phyloP scores from a whole-genome alignment of 2,329 filamentous ascomycete species.

The Chrysoporthe austroafricana region DNA sequence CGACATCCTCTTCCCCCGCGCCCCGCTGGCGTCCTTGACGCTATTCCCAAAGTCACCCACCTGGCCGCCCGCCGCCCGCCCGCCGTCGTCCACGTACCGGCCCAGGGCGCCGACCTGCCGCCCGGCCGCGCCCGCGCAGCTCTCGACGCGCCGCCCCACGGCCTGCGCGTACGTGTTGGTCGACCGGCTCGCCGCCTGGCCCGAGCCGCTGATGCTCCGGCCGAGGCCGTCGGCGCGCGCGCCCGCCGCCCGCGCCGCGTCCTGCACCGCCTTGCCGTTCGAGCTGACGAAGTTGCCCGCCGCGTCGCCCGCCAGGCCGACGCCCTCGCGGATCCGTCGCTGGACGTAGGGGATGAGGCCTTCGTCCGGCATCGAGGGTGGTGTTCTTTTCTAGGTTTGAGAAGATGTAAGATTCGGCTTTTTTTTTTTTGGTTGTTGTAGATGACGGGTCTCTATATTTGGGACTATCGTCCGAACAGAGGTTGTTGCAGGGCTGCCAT shows the following conservation, averaged over 20 bases:
- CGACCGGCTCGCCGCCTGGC: slow-evolving; percentile 22
- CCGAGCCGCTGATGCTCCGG: slow-evolving; percentile 25
- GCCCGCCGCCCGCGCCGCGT: slow-evolving; percentile 18
- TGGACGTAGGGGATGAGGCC: slow-evolving; percentile 26
- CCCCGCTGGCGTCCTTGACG: slow-evolving; percentile 25
- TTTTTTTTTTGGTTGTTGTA: background rate
- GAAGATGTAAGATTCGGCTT: background rate
- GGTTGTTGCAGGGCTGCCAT: too few relatives aligned
- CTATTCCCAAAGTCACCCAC: slow-evolving; percentile 24
- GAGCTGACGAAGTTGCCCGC: slow-evolving; percentile 25
- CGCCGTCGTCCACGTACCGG: slow-evolving; percentile 22
- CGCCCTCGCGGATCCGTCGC: slow-evolving; percentile 23
- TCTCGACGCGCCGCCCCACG: slow-evolving; percentile 16
- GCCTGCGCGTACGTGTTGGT: slow-evolving; percentile 12
- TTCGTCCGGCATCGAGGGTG: slow-evolving; percentile 23
- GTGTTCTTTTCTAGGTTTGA: background rate
- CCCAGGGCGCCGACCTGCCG: slow-evolving; percentile 21
- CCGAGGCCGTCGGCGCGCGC: slow-evolving; percentile 20
- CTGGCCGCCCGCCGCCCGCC: slow-evolving; percentile 23
- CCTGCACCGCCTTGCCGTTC: slow-evolving; percentile 27
- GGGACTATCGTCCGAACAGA: too few relatives aligned
- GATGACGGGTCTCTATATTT: too few relatives aligned
- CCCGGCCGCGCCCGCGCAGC: slow-evolving; percentile 21
- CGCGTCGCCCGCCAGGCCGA: slow-evolving; percentile 24
- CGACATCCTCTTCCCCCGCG: slow-evolving; percentile 25